Evolutionary conservation across 345 rosid species (phyloP), one percentile per base, ranked within the genome.

Genomic region (Theobroma cacao): DNA sequence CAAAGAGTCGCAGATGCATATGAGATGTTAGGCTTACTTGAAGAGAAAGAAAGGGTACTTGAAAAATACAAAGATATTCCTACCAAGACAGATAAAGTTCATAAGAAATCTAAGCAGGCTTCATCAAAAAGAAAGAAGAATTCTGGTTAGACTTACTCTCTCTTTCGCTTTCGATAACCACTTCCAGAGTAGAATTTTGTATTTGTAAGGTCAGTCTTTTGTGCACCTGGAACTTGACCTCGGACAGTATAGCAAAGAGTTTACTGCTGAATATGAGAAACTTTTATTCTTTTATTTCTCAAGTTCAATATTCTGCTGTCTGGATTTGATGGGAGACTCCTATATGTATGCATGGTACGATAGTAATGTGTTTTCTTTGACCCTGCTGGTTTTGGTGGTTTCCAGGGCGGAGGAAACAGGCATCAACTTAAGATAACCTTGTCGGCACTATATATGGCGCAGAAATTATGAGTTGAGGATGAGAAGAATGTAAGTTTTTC

Each of bases 1-100:
- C 91, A 87, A 87, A 89, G 86, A 75, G 98, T 93, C 66, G 95
- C 91, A 13, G 87, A 95, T 85, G 93, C 97, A 48, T 93, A 90
- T 72, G 98, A 90, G 82, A 74, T 90, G 64, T 78, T 90, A 74
- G 96, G 96, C 74, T 82, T 85, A 81, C 78, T 60, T 14, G 92
- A 95, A 72, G 96, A 95, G 64, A 93, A 89, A 81, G 89, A 90
- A 34, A 84, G 89, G 69, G 79, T 92, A 31, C 8, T 89, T 77
- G 84, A 85, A 22, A 95, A 88, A 87, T 95, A 90, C 82, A 82
- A 85, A 62, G 68, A 87, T 80, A 84, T 92, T 68, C 86, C 89
- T 70, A 73, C 75, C 2, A 83, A 84, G 63, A 64, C 72, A 48
- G 48, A 66, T 50, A 76, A 76, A 60, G 58, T 67, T 22, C 56